Percentiles rank a stretch among this genome's conserved stretches.
Evolutionary conservation across 768 basidiomycete genomes (phyloP).

Genomic region (Macrolepiota fuliginosa): DNA sequence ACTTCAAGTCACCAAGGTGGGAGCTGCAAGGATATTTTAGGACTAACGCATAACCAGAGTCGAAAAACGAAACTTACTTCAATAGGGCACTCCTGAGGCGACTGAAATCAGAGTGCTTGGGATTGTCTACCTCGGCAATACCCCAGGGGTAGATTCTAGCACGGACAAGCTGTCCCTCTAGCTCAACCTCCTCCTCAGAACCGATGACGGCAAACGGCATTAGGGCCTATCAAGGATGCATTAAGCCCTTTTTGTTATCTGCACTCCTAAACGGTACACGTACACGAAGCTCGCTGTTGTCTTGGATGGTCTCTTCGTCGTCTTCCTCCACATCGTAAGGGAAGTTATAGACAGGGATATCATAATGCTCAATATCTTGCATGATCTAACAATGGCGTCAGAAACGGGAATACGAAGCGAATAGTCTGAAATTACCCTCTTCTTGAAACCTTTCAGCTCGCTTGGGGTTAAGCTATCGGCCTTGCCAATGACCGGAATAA

Average conservation of each 20-base stretch:
- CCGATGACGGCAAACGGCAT: conserved; percentile 98
- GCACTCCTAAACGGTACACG: conserved; percentile 21
- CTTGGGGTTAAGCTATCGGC: conserved; percentile 92
- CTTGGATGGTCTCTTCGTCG: conserved; percentile 96
- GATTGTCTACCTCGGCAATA: conserved; percentile 97
- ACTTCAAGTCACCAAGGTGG: conserved; percentile 93
- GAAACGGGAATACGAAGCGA: background rate
- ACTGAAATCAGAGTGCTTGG: conserved; percentile 99
- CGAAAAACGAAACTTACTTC: conserved; percentile 49
- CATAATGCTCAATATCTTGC: conserved; percentile 99
- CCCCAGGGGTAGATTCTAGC: conserved; percentile 99
- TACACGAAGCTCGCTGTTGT: conserved; percentile 94
- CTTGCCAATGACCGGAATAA: conserved; percentile 97
- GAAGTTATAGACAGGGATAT: conserved; percentile 99
- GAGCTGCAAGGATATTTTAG: conserved; percentile 50
- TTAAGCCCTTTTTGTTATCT: background rate
- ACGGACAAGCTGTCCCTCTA: conserved; percentile 88
- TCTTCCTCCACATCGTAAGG: conserved; percentile 99
- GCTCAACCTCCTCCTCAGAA: conserved; percentile 94
- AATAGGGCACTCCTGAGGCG: conserved; percentile 88
- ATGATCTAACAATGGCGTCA: conserved; percentile 65
- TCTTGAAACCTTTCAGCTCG: conserved; percentile 95
- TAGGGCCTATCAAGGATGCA: conserved; percentile 54
- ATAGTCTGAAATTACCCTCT: conserved; percentile 52
- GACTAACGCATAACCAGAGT: background rate